These are phyloP conservation scores for Candida pini DNA, from an alignment of 805 yeast species.

Conservation along the genomic window DNA sequence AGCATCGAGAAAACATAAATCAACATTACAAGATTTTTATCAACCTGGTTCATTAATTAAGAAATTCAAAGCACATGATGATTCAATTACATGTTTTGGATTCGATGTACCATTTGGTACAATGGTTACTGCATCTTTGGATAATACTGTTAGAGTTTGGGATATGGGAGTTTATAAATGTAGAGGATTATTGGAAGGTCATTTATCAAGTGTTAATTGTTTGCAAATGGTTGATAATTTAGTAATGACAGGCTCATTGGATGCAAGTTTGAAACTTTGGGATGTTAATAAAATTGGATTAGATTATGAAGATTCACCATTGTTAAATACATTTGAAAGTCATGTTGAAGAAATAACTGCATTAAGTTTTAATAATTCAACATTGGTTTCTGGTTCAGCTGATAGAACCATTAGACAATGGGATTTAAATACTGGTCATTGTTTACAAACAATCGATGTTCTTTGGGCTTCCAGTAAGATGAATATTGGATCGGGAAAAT, in stretches of 20 bases:
- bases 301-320: conserved; percentile 24
- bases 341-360: conserved; percentile 68
- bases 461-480: conserved; percentile 47
- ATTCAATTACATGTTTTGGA: conserved; percentile 50
- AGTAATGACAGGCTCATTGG: conserved; percentile 54
- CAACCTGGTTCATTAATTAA: conserved; percentile 52
- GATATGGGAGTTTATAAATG: conserved; percentile 57
- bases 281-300: conserved; percentile 31
- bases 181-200: conserved; percentile 53
- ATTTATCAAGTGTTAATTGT: conserved; percentile 51
- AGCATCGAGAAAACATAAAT: conserved; percentile 42
- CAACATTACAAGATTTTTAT: conserved; percentile 62
- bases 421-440: conserved; percentile 63
- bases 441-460: conserved; percentile 66
- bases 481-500: conserved; percentile 8
- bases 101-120: conserved; percentile 74
- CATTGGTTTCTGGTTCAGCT: conserved; percentile 63
- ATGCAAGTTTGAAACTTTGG: conserved; percentile 62
- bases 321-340: conserved; percentile 49
- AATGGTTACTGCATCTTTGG: conserved; percentile 71
- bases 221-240: conserved; percentile 50
- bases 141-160: conserved; percentile 80
- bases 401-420: conserved; percentile 72
- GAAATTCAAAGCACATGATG: conserved; percentile 47
- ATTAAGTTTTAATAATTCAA: conserved; percentile 44